Evolutionary conservation across 208 protist species (phyloP).

Genomic region (Phytomonas francai): DNA sequence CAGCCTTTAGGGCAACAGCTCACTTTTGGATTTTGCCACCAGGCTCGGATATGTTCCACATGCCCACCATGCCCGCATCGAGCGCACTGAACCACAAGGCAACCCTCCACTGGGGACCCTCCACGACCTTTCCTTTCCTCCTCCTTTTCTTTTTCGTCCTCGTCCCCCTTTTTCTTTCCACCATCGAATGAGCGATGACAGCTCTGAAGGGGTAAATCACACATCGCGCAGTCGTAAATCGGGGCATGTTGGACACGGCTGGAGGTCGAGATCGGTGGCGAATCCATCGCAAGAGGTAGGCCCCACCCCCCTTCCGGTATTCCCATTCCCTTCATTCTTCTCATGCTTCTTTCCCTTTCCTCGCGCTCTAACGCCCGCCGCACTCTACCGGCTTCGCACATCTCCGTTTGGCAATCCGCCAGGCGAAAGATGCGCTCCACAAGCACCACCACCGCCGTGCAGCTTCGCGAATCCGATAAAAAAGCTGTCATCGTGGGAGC

Average conservation of each 20-base stretch:
- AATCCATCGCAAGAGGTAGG: background rate
- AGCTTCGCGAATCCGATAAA: slow-evolving; percentile 16
- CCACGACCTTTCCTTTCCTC: background rate
- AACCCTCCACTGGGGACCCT: slow-evolving; percentile 47
- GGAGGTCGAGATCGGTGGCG: slow-evolving; percentile 1
- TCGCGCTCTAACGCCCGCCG: slow-evolving; percentile 25
- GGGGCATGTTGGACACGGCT: slow-evolving; percentile 25
- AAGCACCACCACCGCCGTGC: slow-evolving; percentile 19
- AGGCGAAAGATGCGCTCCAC: slow-evolving; percentile 28
- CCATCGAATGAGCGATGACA: background rate
- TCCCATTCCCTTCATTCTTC: too few relatives aligned
- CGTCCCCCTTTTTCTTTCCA: background rate
- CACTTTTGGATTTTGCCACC: slow-evolving; percentile 59
- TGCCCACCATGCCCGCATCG: slow-evolving; percentile 76
- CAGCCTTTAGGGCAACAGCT: slow-evolving; percentile 64
- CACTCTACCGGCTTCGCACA: slow-evolving; percentile 33
- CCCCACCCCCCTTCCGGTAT: background rate
- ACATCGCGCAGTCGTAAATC: slow-evolving; percentile 53
- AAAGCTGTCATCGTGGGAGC: too few relatives aligned
- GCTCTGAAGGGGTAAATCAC: slow-evolving; percentile 33
- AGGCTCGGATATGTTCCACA: slow-evolving; percentile 57
- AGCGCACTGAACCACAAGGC: slow-evolving; percentile 56
- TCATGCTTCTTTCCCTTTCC: too few relatives aligned
- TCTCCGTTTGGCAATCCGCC: slow-evolving; percentile 18
- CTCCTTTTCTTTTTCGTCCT: slow-evolving; percentile 2